Conservation (phyloP, 2,329 filamentous ascomycete species). For the Cadophora sp. region DNA sequence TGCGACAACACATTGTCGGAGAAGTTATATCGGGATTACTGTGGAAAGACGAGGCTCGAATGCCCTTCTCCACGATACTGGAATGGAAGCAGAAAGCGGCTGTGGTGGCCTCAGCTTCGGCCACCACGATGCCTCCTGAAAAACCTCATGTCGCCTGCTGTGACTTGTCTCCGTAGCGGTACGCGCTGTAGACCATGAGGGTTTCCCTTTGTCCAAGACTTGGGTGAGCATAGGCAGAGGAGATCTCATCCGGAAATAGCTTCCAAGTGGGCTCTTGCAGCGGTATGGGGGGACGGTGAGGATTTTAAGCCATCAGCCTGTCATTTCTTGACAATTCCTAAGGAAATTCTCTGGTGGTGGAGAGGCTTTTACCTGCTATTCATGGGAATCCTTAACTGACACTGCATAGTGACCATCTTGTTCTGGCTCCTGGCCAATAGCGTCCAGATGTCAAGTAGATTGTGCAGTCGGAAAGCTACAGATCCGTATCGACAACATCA, state of each 20-base stretch:
- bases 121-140: slow-evolving; percentile 13
- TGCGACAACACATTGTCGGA: slow-evolving; percentile 26
- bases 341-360: not conserved
- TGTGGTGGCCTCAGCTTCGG: not conserved
- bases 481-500: not conserved
- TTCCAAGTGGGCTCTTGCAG: not conserved
- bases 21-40: slow-evolving; percentile 22
- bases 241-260: slow-evolving; percentile 5
- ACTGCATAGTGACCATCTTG: not conserved
- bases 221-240: not conserved
- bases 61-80: not conserved
- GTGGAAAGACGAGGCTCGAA: slow-evolving; percentile 1
- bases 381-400: not conserved
- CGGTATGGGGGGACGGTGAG: not conserved
- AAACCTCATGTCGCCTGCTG: slow-evolving; percentile 24
- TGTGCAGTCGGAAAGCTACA: not conserved
- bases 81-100: slow-evolving; percentile 3
- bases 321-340: not conserved
- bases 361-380: not conserved
- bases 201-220: not conserved
- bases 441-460: not conserved
- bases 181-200: not conserved
- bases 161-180: slow-evolving; percentile 16
- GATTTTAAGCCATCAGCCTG: not conserved
- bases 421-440: not conserved